Evolutionary conservation across 2,329 filamentous ascomycete species (phyloP), one percentile per base, ranked within the genome.

Genomic region (Tolypocladium amazonense): DNA sequence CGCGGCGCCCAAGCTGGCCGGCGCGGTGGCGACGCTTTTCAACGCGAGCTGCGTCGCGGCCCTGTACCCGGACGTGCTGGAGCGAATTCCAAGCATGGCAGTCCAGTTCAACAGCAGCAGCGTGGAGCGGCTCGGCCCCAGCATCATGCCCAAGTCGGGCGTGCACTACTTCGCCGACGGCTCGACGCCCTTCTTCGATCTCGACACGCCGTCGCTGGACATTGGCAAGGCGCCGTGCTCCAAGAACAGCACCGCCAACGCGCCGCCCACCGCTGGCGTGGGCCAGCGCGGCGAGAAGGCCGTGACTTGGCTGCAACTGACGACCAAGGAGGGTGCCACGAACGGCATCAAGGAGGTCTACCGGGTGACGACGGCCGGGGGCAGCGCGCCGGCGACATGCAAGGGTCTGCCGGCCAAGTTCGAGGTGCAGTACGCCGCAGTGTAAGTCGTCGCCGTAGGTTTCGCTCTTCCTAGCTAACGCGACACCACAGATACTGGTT

Each of bases 1-100:
- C 4, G 81, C 84, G 0, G 76, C 75, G 0, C 92, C 93, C 18
- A 79, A 77, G 12, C 79, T 86, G 23, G 73, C 79, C 56, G 93
- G 93, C 63, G 93, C 93, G 58, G 70, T 90, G 0, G 93, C 93
- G 59, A 87, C 84, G 1, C 89, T 97, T 67, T 97, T 89, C 85
- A 92, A 97, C 75, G 89, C 87, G 61, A 89, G 86, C 66, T 97
- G 93, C 75, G 74, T 93, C 39, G 88, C 88, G 8, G 81, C 88
- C 50, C 78, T 83, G 65, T 86, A 86, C 67, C 87, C 90, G 0
- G 81, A 85, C 59, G 77, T 94, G 20, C 78, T 92, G 50, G 70
- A 79, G 63, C 73, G 80, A 59, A 79, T 95, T 25, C 85, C 90
- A 4, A 77, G 77, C 61, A 82, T 91, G 60, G 84, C 88, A 1